Conservation (phyloP, 2,329 filamentous ascomycete genomes). For the Talaromyces piceae region DNA sequence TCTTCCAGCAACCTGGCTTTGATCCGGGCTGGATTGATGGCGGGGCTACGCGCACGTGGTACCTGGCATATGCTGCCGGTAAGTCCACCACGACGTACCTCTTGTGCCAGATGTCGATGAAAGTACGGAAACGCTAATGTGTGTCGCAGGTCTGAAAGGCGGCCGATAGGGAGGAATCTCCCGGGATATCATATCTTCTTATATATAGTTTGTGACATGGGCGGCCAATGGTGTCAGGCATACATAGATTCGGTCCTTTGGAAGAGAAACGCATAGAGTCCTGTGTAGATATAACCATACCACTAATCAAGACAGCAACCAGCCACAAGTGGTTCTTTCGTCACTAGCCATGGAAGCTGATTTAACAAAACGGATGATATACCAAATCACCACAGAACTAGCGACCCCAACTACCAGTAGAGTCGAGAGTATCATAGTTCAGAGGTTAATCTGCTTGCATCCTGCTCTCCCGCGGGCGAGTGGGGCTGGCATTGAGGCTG, state of each 20-base stretch:
- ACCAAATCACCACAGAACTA: no score
- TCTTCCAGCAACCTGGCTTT: conserved; percentile 63
- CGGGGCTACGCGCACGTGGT: conserved; percentile 79
- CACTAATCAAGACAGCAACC: no score
- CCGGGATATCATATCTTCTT: background rate
- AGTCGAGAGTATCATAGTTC: no score
- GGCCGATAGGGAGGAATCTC: conserved; percentile 1
- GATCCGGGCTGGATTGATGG: conserved; percentile 61
- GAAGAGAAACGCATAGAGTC: no score
- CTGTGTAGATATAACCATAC: no score
- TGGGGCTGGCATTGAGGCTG: conserved; percentile 7
- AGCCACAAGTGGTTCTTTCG: no score
- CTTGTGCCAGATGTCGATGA: background rate
- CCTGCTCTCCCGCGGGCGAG: no score
- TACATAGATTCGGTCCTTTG: background rate
- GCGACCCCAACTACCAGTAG: no score
- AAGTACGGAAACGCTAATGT: background rate
- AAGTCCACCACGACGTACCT: no score
- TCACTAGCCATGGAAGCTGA: no score
- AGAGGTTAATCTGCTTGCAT: no score
- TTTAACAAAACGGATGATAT: no score
- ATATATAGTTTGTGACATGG: background rate
- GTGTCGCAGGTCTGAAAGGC: conserved; percentile 7
- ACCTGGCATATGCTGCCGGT: conserved; percentile 71
- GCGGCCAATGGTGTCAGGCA: background rate